phyloP scores from a whole-genome alignment of 2,329 filamentous ascomycete species.

The Scedosporium dehoogii region DNA sequence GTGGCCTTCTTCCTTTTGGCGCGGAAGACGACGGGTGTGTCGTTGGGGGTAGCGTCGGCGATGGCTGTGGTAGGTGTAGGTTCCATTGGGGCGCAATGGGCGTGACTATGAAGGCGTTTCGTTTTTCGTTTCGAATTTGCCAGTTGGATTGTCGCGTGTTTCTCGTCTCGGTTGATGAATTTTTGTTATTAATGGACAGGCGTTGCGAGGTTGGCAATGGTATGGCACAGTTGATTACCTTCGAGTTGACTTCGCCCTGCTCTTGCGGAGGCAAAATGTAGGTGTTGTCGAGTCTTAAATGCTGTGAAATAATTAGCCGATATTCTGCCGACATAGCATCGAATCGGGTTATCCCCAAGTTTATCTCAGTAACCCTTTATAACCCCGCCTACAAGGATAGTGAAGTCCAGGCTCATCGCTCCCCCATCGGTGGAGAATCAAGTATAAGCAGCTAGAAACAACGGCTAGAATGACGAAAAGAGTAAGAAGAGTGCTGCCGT shows the following conservation, averaged over 20 bases:
- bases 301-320: not conserved
- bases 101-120: not conserved
- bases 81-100: conserved; percentile 13
- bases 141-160: not conserved
- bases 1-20: conserved; percentile 41
- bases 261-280: not conserved
- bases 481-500: conserved; percentile 14
- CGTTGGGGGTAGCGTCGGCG: conserved; percentile 7
- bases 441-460: not conserved
- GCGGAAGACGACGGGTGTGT: conserved; percentile 38
- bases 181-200: not conserved
- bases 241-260: too few relatives aligned
- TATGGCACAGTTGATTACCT: too few relatives aligned
- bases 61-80: conserved; percentile 12
- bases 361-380: not conserved
- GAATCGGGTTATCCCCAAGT: not conserved
- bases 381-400: not conserved
- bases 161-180: not conserved
- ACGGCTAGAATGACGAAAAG: conserved; percentile 22
- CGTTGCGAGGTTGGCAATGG: not conserved
- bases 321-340: not conserved
- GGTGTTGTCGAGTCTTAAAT: not conserved
- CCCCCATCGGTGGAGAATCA: not conserved
- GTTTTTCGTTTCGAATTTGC: not conserved
- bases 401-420: not conserved